These are phyloP conservation scores for Eucalyptus microcorys DNA, from an alignment of 345 rosid genomes.

Conservation along the genomic window DNA sequence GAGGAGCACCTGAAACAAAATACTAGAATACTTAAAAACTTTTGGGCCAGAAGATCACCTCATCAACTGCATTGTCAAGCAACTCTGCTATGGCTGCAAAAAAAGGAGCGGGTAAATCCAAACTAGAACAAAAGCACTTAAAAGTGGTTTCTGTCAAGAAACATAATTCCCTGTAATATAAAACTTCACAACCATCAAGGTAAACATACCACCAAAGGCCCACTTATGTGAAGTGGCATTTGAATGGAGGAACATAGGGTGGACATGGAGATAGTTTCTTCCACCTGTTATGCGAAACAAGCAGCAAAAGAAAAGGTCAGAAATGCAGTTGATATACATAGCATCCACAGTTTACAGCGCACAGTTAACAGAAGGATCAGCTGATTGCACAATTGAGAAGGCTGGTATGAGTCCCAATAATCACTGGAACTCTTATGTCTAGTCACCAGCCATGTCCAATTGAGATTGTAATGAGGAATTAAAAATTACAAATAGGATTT, in stretches of 20 bases:
- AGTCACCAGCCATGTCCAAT: neutral
- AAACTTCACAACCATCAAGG: neutral
- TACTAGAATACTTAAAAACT: neutral
- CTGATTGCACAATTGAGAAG: neutral
- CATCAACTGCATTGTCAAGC: conserved; percentile 93
- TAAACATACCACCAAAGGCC: conserved; percentile 88
- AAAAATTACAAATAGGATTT: neutral
- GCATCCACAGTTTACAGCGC: neutral
- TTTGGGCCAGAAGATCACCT: conserved; percentile 35
- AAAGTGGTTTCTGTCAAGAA: neutral
- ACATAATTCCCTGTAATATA: neutral
- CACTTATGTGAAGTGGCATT: conserved; percentile 99
- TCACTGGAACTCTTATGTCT: neutral
- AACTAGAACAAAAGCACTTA: neutral
- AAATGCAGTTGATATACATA: neutral
- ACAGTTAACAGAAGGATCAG: neutral
- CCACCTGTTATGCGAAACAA: conserved; percentile 30
- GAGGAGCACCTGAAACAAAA: neutral
- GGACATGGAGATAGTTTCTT: conserved; percentile 74
- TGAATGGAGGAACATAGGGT: conserved; percentile 95
- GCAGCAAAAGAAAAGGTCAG: neutral
- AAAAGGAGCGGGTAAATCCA: neutral
- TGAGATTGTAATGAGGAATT: neutral
- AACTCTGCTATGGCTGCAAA: conserved; percentile 81
- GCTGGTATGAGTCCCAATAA: neutral